Percentiles rank a stretch among this genome's conserved stretches.
These are phyloP conservation scores for Aureobasidium sp. DNA, from an alignment of 2,329 filamentous ascomycete genomes.

Conservation along the genomic window DNA sequence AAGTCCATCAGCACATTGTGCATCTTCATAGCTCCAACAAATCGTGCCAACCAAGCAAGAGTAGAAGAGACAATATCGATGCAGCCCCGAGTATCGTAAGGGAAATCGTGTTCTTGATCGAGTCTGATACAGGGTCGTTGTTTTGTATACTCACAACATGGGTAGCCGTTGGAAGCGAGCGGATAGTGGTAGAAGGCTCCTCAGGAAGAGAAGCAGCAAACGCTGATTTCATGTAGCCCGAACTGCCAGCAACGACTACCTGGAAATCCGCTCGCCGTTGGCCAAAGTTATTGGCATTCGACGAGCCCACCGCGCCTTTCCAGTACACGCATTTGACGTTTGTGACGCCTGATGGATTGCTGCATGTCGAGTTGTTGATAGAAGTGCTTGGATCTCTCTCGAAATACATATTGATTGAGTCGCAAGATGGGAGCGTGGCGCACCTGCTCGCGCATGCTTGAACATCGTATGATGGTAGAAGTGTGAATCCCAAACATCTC, in stretches of 20 bases:
- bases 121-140: neutral
- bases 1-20: too few species aligned
- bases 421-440: constrained; percentile 2
- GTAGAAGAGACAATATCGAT: neutral
- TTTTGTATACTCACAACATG: neutral
- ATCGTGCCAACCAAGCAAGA: constrained; percentile 1
- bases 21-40: too few species aligned
- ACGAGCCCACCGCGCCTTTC: constrained; percentile 19
- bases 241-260: neutral
- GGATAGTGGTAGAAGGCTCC: neutral
- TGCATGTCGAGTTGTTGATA: constrained; percentile 23
- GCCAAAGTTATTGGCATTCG: constrained; percentile 21
- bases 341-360: constrained; percentile 26
- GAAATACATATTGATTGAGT: constrained; percentile 13
- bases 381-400: constrained; percentile 16
- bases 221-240: neutral
- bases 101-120: neutral
- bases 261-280: constrained; percentile 17
- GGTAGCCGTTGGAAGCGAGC: constrained; percentile 2
- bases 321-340: constrained; percentile 26
- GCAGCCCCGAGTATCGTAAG: too few species aligned
- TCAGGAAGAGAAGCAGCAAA: constrained; percentile 14
- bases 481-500: neutral
- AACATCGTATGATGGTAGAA: neutral
- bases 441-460: neutral